These are phyloP conservation scores for Phytophthora macrochlamydospora DNA, from an alignment of 352 stramenopile species.

Conservation along the genomic window DNA sequence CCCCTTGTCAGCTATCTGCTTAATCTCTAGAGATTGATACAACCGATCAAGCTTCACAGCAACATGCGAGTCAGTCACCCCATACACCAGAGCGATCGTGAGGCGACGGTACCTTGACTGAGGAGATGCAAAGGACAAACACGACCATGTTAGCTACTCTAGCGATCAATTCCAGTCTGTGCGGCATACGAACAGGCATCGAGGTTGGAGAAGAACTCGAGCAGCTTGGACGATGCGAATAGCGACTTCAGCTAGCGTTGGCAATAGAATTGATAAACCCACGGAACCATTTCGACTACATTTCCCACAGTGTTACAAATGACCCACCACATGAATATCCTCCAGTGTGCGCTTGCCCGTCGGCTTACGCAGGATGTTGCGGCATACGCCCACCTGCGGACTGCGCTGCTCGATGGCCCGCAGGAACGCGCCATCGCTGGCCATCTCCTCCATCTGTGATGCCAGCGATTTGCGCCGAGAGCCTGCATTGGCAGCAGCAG, in stretches of 20 bases:
- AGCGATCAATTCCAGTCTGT: conserved; percentile 4
- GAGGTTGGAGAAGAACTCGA: conserved; percentile 83
- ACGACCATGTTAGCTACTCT: background rate
- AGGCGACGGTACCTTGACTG: conserved; percentile 37
- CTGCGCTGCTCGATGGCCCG: conserved; percentile 49
- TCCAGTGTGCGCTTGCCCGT: conserved; percentile 67
- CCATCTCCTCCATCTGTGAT: conserved; percentile 49
- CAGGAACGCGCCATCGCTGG: conserved; percentile 45
- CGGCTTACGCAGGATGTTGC: conserved; percentile 56
- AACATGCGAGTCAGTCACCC: conserved; percentile 5
- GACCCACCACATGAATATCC: conserved; percentile 68
- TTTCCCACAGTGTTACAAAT: background rate
- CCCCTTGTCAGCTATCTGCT: conserved; percentile 46
- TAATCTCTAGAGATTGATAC: conserved; percentile 74
- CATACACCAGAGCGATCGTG: background rate
- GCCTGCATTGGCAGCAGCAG: background rate
- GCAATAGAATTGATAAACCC: no score
- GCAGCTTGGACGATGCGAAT: conserved; percentile 70
- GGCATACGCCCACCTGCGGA: conserved; percentile 54
- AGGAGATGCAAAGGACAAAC: background rate
- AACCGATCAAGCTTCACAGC: conserved; percentile 62
- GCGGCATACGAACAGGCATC: conserved; percentile 59
- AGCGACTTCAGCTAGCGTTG: conserved; percentile 69
- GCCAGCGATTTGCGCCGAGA: conserved; percentile 47
- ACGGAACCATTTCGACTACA: background rate